These are phyloP conservation scores for Elaeis oleifera DNA, from an alignment of 202 grass and related monocot species.

Conservation along the genomic window DNA sequence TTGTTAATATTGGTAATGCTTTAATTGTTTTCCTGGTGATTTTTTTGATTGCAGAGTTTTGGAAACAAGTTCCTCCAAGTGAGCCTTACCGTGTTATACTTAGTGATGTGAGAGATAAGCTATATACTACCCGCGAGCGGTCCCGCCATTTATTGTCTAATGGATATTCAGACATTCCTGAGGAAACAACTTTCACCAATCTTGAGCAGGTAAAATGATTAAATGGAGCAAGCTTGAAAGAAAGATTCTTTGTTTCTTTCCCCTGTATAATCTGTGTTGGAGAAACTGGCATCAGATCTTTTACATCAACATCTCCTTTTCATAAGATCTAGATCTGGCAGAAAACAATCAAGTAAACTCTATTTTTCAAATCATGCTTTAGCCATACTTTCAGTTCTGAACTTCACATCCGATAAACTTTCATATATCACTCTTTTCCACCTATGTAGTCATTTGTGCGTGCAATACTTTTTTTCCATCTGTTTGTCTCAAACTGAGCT, in stretches of 20 bases:
- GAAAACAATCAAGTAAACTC: no score
- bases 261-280: no score
- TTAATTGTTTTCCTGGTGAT: constrained; percentile 21
- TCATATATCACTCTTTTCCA: no score
- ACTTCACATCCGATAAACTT: no score
- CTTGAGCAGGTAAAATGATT: constrained; percentile 54
- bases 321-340: no score
- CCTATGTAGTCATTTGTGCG: background rate
- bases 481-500: background rate
- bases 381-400: background rate
- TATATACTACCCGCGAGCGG: constrained; percentile 74
- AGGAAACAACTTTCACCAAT: constrained; percentile 58
- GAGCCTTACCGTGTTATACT: constrained; percentile 91
- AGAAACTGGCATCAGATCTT: no score
- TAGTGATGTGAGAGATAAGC: constrained; percentile 81
- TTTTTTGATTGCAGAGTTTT: constrained; percentile 53
- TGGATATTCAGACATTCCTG: constrained; percentile 80
- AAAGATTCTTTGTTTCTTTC: no score
- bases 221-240: no score
- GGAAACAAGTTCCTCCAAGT: constrained; percentile 87
- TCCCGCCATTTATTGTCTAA: constrained; percentile 77
- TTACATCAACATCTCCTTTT: no score
- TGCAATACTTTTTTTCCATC: background rate
- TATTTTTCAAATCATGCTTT: background rate
- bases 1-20: background rate